Conservation (phyloP, 345 rosid species). For the Dovyalis caffra region DNA sequence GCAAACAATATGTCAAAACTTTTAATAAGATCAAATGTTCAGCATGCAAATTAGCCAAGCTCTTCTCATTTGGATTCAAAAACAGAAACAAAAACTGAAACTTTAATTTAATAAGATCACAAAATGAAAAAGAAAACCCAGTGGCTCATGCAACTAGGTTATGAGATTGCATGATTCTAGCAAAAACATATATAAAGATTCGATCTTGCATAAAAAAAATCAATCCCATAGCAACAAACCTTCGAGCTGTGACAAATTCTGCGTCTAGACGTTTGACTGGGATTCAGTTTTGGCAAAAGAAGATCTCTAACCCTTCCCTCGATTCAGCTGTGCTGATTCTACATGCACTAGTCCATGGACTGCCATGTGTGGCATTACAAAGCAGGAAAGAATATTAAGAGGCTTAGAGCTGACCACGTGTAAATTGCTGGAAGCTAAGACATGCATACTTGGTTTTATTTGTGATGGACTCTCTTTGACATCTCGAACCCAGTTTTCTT, state of each 20-base stretch:
- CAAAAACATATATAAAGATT: background rate
- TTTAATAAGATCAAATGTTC: too few species aligned
- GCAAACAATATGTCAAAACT: too few species aligned
- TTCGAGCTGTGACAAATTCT: background rate
- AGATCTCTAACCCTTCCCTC: background rate
- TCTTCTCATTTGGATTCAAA: background rate
- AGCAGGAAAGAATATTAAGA: background rate
- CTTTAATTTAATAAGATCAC: background rate
- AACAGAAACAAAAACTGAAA: background rate
- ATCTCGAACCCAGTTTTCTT: too few species aligned
- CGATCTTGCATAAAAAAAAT: background rate
- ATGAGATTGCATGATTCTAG: background rate
- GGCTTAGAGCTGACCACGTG: background rate
- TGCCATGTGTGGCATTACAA: background rate
- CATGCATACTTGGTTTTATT: too few species aligned
- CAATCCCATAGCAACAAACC: background rate
- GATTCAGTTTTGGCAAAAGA: background rate
- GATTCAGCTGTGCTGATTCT: background rate
- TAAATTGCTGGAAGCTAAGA: too few species aligned
- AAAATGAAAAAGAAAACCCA: background rate
- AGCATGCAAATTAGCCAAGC: background rate
- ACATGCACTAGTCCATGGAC: background rate
- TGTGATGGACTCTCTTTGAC: too few species aligned
- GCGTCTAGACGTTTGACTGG: background rate
- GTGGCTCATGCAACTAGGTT: background rate